Percentiles rank a stretch among this genome's conserved stretches.
These are phyloP conservation scores for Aristolochia contorta DNA, from an alignment of 164 flowering plant genomes.

Conservation along the genomic window DNA sequence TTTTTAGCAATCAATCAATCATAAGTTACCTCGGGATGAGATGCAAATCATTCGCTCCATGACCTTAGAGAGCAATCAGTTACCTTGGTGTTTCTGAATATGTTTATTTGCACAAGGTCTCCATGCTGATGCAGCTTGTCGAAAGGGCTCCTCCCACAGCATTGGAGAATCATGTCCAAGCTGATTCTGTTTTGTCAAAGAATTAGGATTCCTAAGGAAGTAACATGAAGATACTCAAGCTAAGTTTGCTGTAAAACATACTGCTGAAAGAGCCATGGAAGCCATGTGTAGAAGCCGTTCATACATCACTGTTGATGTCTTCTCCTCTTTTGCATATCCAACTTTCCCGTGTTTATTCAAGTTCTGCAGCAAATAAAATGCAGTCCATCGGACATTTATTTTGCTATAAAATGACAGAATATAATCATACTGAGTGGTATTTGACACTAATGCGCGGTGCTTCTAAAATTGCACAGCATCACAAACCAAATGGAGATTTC, in stretches of 20 bases:
- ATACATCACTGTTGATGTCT: constrained; percentile 44
- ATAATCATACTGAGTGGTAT: not conserved
- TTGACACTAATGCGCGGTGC: not conserved
- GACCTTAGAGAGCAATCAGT: not conserved
- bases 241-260: constrained; percentile 8
- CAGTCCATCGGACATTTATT: not conserved
- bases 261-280: constrained; percentile 53
- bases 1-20: too few relatives aligned
- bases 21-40: too few relatives aligned
- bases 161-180: constrained; percentile 26
- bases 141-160: constrained; percentile 58
- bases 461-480: too few relatives aligned
- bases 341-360: constrained; percentile 19
- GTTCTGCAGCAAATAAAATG: constrained; percentile 6
- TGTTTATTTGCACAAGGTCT: constrained; percentile 65
- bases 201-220: not conserved
- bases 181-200: constrained; percentile 36
- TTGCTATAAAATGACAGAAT: not conserved
- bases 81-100: constrained; percentile 23
- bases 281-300: constrained; percentile 61
- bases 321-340: constrained; percentile 13
- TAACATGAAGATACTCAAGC: not conserved
- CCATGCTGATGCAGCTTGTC: constrained; percentile 50
- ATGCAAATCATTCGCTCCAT: not conserved
- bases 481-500: too few relatives aligned